Conservation (phyloP, 2,329 filamentous ascomycete genomes). For the Clarireedia sp. region DNA sequence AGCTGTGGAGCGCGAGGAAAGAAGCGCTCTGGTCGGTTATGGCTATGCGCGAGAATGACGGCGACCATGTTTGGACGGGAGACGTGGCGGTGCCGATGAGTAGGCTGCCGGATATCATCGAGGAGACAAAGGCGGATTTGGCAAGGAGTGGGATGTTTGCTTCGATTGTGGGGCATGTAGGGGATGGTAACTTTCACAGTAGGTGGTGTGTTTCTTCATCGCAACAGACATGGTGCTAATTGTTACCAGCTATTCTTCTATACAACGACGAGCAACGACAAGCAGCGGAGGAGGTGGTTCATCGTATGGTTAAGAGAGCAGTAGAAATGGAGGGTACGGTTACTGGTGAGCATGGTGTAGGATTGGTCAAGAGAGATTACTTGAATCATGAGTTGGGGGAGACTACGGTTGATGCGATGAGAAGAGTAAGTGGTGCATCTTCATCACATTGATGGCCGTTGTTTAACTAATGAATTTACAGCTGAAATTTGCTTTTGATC, state of each 20-base stretch:
- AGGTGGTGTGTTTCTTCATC: slow-evolving; percentile 14
- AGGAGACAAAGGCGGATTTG: slow-evolving; percentile 62
- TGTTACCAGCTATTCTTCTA: slow-evolving; percentile 40
- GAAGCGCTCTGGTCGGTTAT: slow-evolving; percentile 77
- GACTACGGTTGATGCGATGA: slow-evolving; percentile 72
- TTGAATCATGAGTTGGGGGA: slow-evolving; percentile 69
- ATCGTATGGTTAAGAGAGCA: slow-evolving; percentile 78
- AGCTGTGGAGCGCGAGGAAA: slow-evolving; percentile 78
- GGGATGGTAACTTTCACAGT: slow-evolving; percentile 71
- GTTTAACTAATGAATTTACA: slow-evolving; percentile 27
- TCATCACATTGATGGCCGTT: neutral
- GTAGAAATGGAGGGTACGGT: slow-evolving; percentile 81
- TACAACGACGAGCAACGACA: slow-evolving; percentile 60
- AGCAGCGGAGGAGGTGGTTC: slow-evolving; percentile 63
- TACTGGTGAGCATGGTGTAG: slow-evolving; percentile 78
- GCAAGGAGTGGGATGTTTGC: slow-evolving; percentile 48
- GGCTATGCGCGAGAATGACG: slow-evolving; percentile 49
- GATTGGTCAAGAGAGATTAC: slow-evolving; percentile 78
- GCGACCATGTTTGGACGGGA: slow-evolving; percentile 76
- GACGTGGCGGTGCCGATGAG: slow-evolving; percentile 81
- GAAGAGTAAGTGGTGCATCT: slow-evolving; percentile 49
- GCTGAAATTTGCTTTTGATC: slow-evolving; percentile 77
- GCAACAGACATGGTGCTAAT: slow-evolving; percentile 6
- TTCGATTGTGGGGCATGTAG: slow-evolving; percentile 63
- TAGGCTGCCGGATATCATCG: slow-evolving; percentile 64